These are phyloP conservation scores for Copromyces sp. DNA, from an alignment of 495 filamentous ascomycete genomes.

Conservation along the genomic window DNA sequence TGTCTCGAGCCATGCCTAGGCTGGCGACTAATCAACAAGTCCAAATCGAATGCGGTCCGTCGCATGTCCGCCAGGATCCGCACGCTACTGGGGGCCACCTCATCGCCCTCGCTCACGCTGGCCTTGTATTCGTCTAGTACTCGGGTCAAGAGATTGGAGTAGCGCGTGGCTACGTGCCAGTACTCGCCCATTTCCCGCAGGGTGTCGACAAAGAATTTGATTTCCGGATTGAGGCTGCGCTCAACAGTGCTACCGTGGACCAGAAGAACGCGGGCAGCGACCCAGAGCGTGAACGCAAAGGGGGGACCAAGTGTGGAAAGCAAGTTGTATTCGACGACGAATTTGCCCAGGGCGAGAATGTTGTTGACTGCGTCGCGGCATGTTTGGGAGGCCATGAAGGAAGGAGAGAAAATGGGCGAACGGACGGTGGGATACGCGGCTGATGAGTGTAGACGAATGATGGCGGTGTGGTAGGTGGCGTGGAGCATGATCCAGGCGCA, in stretches of 20 bases:
- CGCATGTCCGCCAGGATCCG: conserved; percentile 86
- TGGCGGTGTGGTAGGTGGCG: conserved; percentile 59
- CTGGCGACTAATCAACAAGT: conserved; percentile 77
- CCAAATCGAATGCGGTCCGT: conserved; percentile 72
- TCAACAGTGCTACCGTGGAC: conserved; percentile 84
- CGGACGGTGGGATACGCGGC: conserved; percentile 82
- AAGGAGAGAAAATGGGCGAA: conserved; percentile 77
- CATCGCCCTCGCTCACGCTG: conserved; percentile 60
- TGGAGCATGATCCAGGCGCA: conserved; percentile 88
- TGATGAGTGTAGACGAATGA: conserved; percentile 85
- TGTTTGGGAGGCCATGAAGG: conserved; percentile 68
- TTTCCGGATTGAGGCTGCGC: conserved; percentile 65
- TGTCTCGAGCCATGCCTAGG: conserved; percentile 45
- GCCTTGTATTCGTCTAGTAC: conserved; percentile 78
- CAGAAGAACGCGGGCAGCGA: conserved; percentile 74
- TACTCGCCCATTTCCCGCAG: conserved; percentile 67
- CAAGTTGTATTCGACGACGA: conserved; percentile 61
- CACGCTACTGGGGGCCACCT: conserved; percentile 69
- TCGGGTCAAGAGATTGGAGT: conserved; percentile 66
- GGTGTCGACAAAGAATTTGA: conserved; percentile 69
- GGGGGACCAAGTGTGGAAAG: conserved; percentile 74
- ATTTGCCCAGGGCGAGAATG: conserved; percentile 63
- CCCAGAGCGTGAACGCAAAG: conserved; percentile 86
- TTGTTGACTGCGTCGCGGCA: conserved; percentile 78
- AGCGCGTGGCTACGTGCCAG: conserved; percentile 77